Base-by-base conservation (phyloP, 352 stramenopile genomes). In the Globisporangium emineosum region DNA sequence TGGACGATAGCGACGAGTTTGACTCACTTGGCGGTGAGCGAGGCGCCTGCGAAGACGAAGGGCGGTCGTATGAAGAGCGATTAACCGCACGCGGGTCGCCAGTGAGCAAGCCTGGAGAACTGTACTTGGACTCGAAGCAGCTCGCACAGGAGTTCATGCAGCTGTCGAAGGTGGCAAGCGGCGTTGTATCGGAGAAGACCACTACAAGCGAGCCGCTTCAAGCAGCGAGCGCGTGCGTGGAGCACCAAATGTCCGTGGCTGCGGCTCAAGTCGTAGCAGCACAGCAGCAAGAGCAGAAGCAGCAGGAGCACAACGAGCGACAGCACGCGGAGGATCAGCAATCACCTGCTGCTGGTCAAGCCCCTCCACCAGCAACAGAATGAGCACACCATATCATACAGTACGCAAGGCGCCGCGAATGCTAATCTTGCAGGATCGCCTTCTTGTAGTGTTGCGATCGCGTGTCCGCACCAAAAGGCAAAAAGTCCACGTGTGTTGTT, bases 171-270 rank as follows among this genome's bases (percentile, higher is more conserved):
- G 10, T 25, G 30, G 5, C 19, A 5, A 50, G 35, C 27, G 15
- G n/a, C 13, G 32, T 1, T 30, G 50, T 30, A 13, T 40, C 5
- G 6, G 23, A 10, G 30, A 12, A 42, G 17, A 21, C 30, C 5
- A 13, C 23, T 30, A 9, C 3, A 37, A 30, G 19, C 2, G 57
- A 54, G 8, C 40, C 42, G 2, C 51, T 55, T 5, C 19, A 56
- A 19, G 54, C 27, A 21, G 40, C 53, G 5, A 67, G 53, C 37
- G 25, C 45, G n/a, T 43, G 54, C 23, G 62, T 62, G 53, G 62
- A 67, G 23, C 53, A 58, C 19, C 53, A 62, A 53, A 67, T 62
- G 62, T 53, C 32, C 3, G 17, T 65, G 23, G 50, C 47, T 21
- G 59, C 32, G 2, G 21, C 32, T 13, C 7, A 60, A 61, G 21